Percentiles rank a stretch among this genome's conserved stretches.
Evolutionary conservation across 2,329 filamentous ascomycete genomes (phyloP).

Genomic region (Magnaporthiopsis incrustans): DNA sequence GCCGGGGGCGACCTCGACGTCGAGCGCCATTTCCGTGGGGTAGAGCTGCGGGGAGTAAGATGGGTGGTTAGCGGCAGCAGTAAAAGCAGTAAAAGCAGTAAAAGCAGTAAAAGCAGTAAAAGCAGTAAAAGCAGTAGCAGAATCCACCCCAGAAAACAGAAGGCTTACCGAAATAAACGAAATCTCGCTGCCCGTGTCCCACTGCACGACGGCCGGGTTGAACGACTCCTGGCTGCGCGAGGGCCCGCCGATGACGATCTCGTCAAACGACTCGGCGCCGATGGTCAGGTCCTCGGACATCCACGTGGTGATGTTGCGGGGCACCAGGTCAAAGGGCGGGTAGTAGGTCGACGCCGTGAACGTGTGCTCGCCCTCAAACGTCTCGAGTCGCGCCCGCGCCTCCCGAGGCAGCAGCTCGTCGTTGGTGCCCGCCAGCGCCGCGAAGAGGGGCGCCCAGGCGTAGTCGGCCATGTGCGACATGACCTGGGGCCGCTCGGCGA

Average conservation of each 20-base stretch:
- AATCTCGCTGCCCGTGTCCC: constrained; percentile 35
- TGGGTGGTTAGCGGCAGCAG: too few relatives aligned
- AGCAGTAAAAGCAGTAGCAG: neutral
- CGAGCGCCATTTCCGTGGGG: constrained; percentile 30
- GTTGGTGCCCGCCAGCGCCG: constrained; percentile 43
- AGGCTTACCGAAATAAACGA: constrained; percentile 18
- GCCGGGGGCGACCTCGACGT: constrained; percentile 31
- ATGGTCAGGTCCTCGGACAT: constrained; percentile 48
- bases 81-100: too few relatives aligned
- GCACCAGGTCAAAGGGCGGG: constrained; percentile 47
- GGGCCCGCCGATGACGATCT: constrained; percentile 48
- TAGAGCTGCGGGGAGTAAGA: constrained; percentile 20
- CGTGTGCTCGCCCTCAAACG: constrained; percentile 44
- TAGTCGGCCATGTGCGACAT: constrained; percentile 54
- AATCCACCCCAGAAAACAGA: constrained; percentile 13
- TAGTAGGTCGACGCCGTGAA: constrained; percentile 46
- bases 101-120: too few relatives aligned
- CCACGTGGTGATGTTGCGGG: constrained; percentile 53
- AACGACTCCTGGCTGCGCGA: constrained; percentile 42
- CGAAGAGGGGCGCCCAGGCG: constrained; percentile 47
- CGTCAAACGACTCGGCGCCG: constrained; percentile 49
- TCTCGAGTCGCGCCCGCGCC: constrained; percentile 30
- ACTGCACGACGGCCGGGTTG: constrained; percentile 53
- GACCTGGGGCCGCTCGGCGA: constrained; percentile 16
- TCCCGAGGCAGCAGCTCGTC: constrained; percentile 34